phyloP scores from a whole-genome alignment of 2,329 filamentous ascomycete species.

The Phyllosticta paracitricarpa region DNA sequence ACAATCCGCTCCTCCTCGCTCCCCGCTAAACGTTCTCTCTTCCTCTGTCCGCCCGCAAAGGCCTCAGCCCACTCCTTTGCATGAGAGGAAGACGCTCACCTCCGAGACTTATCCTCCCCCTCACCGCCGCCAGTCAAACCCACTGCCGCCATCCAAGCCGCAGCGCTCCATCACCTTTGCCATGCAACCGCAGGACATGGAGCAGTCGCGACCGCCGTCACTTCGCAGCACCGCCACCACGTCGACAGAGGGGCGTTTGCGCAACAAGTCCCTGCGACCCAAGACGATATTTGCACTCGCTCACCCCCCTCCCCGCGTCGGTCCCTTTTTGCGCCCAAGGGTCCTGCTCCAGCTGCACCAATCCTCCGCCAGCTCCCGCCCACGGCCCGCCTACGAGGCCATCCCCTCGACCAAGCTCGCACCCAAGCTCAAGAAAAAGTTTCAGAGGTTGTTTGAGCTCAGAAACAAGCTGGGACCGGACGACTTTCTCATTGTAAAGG shows the following conservation, averaged over 20 bases:
- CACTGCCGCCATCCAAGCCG: not conserved
- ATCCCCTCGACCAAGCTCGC: slow-evolving; percentile 55
- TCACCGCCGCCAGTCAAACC: not conserved
- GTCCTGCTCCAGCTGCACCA: slow-evolving; percentile 64
- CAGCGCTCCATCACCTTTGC: slow-evolving; percentile 11
- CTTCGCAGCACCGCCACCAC: slow-evolving; percentile 6
- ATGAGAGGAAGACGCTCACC: slow-evolving; percentile 3
- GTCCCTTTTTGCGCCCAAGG: slow-evolving; percentile 54
- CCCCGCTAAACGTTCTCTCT: slow-evolving; percentile 26
- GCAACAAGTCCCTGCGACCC: slow-evolving; percentile 40
- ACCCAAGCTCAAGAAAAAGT: slow-evolving; percentile 34
- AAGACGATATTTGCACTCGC: slow-evolving; percentile 59
- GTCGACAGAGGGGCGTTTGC: slow-evolving; percentile 24
- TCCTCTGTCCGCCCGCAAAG: slow-evolving; percentile 20
- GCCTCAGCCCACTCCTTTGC: slow-evolving; percentile 12
- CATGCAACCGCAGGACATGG: slow-evolving; percentile 4
- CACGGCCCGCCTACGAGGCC: slow-evolving; percentile 62
- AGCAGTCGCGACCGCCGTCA: slow-evolving; percentile 11
- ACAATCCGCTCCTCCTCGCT: slow-evolving; percentile 22
- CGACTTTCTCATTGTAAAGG: slow-evolving; percentile 61
- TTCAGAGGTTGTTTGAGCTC: slow-evolving; percentile 55
- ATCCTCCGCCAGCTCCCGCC: slow-evolving; percentile 48
- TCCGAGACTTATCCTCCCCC: slow-evolving; percentile 10
- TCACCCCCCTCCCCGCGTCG: slow-evolving; percentile 52
- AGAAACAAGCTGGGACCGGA: slow-evolving; percentile 55